phyloP scores from a whole-genome alignment of 2,329 filamentous ascomycete genomes.

The Cryoendolithus antarcticus region DNA sequence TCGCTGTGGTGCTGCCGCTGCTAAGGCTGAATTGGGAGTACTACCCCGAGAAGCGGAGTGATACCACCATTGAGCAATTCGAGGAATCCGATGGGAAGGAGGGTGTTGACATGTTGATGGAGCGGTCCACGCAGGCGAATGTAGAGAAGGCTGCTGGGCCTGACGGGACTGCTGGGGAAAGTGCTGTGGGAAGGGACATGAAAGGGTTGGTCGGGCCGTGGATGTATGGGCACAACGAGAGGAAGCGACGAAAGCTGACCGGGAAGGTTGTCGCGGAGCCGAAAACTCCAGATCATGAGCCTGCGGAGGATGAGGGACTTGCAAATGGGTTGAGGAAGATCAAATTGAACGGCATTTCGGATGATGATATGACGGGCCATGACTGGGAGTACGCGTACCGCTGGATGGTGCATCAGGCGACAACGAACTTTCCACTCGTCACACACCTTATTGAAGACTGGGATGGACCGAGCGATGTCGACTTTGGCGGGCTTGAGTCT shows the following conservation, averaged over 20 bases:
- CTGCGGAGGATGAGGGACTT: slow-evolving; percentile 4
- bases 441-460: slow-evolving; percentile 55
- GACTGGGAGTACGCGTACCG: slow-evolving; percentile 59
- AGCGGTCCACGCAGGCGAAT: background rate
- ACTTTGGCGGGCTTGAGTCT: slow-evolving; percentile 44
- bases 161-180: slow-evolving; percentile 4
- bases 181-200: slow-evolving; percentile 49
- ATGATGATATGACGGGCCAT: slow-evolving; percentile 31
- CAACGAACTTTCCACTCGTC: slow-evolving; percentile 50
- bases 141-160: slow-evolving; percentile 4
- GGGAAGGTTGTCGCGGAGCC: slow-evolving; percentile 26
- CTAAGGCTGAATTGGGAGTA: slow-evolving; percentile 59
- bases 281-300: slow-evolving; percentile 24
- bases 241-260: slow-evolving; percentile 32
- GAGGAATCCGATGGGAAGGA: slow-evolving; percentile 46
- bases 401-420: slow-evolving; percentile 53
- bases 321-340: slow-evolving; percentile 14
- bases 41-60: slow-evolving; percentile 43
- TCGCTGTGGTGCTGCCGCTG: slow-evolving; percentile 57
- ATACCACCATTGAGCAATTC: slow-evolving; percentile 54
- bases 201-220: slow-evolving; percentile 59
- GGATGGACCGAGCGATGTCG: slow-evolving; percentile 60
- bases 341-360: slow-evolving; percentile 13
- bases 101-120: slow-evolving; percentile 49
- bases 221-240: slow-evolving; percentile 54